Conservation (phyloP, 2,329 filamentous ascomycete genomes). For the Fusarium cicatricum region DNA sequence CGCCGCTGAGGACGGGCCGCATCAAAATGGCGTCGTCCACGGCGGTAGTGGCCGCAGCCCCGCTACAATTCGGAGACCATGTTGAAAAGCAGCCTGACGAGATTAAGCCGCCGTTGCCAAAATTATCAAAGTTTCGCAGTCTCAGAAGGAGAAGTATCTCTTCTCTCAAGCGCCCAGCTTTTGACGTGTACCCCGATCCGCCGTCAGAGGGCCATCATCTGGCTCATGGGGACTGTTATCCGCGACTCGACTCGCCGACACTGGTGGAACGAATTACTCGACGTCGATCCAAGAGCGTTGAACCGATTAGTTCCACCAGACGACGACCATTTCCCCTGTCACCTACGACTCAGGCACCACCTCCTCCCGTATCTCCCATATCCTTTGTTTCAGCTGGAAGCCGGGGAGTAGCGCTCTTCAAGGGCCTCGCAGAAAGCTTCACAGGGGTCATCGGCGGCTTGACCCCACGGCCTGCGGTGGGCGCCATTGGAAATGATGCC, state of each 20-base stretch:
- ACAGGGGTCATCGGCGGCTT: slow-evolving; percentile 34
- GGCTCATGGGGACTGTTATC: slow-evolving; percentile 34
- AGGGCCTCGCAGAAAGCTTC: slow-evolving; percentile 25
- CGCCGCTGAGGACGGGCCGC: slow-evolving; percentile 1
- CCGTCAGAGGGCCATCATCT: slow-evolving; percentile 21
- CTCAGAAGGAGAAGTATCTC: slow-evolving; percentile 49
- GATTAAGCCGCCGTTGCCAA: slow-evolving; percentile 28
- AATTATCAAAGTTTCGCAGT: slow-evolving; percentile 45
- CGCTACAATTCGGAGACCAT: slow-evolving; percentile 28
- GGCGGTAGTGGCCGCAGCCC: slow-evolving; percentile 13
- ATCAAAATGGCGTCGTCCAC: slow-evolving; percentile 24
- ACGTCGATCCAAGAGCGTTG: slow-evolving; percentile 41
- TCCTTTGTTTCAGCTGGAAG: slow-evolving; percentile 31
- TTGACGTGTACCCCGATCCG: slow-evolving; percentile 41
- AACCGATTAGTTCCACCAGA: slow-evolving; percentile 20
- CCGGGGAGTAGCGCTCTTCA: slow-evolving; percentile 32
- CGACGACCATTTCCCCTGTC: slow-evolving; percentile 6
- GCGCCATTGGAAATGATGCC: slow-evolving; percentile 21
- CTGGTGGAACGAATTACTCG: slow-evolving; percentile 18
- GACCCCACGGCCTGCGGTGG: slow-evolving; percentile 30
- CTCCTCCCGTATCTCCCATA: slow-evolving; percentile 8
- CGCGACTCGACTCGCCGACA: slow-evolving; percentile 36
- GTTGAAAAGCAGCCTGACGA: slow-evolving; percentile 19
- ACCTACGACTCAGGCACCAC: slow-evolving; percentile 7
- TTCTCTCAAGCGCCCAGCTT: slow-evolving; percentile 36